Percentiles rank a stretch among this genome's conserved stretches.
These are phyloP conservation scores for Aspergillus brasiliensis DNA, from an alignment of 2,329 filamentous ascomycete species.

Conservation along the genomic window DNA sequence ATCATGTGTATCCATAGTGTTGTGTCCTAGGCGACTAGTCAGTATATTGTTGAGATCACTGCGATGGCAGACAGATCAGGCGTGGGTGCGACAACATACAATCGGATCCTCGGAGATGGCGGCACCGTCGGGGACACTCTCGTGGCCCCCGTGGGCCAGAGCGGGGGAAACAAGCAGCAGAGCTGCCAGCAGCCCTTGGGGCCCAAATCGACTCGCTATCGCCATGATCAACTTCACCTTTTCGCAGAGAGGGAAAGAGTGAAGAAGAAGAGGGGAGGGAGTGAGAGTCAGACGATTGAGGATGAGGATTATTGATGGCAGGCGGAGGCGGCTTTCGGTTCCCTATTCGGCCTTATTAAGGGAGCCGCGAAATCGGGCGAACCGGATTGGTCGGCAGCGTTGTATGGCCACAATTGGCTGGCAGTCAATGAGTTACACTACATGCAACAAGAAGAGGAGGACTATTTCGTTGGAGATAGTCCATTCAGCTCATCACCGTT, in stretches of 20 bases:
- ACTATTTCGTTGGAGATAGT: neutral
- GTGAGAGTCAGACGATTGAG: neutral
- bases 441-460: slow-evolving; percentile 9
- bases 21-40: slow-evolving; percentile 58
- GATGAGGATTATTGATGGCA: neutral
- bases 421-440: neutral
- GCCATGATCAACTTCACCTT: slow-evolving; percentile 5
- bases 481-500: neutral
- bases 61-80: neutral
- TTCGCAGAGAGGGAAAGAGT: neutral
- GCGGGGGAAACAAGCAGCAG: slow-evolving; percentile 32
- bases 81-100: slow-evolving; percentile 50
- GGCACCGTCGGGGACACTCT: slow-evolving; percentile 67
- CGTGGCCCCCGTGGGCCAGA: slow-evolving; percentile 57
- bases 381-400: neutral
- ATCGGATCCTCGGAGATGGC: slow-evolving; percentile 72
- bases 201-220: slow-evolving; percentile 20
- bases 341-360: neutral
- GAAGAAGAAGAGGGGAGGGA: neutral
- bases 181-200: slow-evolving; percentile 26
- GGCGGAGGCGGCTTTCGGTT: neutral
- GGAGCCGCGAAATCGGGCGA: neutral
- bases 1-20: slow-evolving; percentile 94
- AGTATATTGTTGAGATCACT: slow-evolving; percentile 4
- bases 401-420: neutral